Percentiles rank a stretch among this genome's conserved stretches.
Conservation (phyloP, 345 rosid species). For the Lepidium africanum region DNA sequence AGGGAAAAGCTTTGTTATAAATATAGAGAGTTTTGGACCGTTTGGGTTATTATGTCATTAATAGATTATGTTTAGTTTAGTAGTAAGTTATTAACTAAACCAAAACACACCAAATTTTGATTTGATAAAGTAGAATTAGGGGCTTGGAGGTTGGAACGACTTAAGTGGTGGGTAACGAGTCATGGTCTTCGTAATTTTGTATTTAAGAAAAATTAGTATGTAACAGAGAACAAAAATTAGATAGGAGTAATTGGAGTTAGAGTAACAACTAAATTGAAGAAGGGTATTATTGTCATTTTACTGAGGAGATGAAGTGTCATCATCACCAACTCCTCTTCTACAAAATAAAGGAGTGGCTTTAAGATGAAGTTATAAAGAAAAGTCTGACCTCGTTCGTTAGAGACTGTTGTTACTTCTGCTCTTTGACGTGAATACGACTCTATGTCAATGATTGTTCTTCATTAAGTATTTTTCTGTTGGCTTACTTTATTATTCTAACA, state of each 20-base stretch:
- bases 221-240: not conserved
- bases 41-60: not conserved
- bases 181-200: not conserved
- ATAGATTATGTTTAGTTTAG: constrained; percentile 14
- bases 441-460: constrained; percentile 19
- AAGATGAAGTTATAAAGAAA: constrained; percentile 25
- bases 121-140: not conserved
- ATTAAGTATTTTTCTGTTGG: constrained; percentile 11
- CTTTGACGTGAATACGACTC: constrained; percentile 24
- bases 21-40: constrained; percentile 12
- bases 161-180: not conserved
- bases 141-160: not conserved
- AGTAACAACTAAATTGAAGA: constrained; percentile 6
- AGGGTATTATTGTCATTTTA: not conserved
- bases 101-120: constrained; percentile 25
- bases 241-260: not conserved
- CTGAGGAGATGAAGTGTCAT: not conserved
- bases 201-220: not conserved
- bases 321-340: constrained; percentile 8
- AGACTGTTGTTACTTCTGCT: constrained; percentile 2
- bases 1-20: constrained; percentile 26
- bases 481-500: not conserved
- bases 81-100: constrained; percentile 24
- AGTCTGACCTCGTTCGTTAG: constrained; percentile 26
- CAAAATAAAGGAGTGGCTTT: constrained; percentile 13